Conservation (phyloP, 2,329 filamentous ascomycete genomes). For the Neopestalotiopsis sp. region DNA sequence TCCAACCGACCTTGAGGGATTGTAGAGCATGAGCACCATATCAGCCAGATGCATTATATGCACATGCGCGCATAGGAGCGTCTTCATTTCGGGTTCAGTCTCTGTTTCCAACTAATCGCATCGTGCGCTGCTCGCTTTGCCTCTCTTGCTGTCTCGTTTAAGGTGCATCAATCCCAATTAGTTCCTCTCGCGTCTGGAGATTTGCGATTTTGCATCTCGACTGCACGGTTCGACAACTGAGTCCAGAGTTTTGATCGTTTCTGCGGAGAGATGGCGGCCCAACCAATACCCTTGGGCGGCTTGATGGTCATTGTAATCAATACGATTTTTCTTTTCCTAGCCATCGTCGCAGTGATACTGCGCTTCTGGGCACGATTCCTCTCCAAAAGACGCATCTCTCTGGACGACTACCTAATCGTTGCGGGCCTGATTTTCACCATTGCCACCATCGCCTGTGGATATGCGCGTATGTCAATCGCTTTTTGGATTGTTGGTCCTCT, state of each 20-base stretch:
- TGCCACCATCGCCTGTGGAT: background rate
- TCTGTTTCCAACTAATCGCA: background rate
- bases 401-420: background rate
- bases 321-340: background rate
- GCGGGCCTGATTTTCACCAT: background rate
- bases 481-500: background rate
- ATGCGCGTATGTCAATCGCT: background rate
- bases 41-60: background rate
- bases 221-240: background rate
- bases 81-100: background rate
- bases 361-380: background rate
- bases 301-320: background rate
- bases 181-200: background rate
- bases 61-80: background rate
- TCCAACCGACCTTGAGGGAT: background rate
- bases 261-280: background rate
- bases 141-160: background rate
- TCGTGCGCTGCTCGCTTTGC: background rate
- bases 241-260: background rate
- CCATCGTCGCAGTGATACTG: background rate
- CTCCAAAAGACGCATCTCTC: background rate
- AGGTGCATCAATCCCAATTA: background rate
- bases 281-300: background rate
- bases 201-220: background rate
- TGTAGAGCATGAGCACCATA: background rate